Evolutionary conservation across 176 grass and related monocot genomes (phyloP).

Genomic region (Canna indica): DNA sequence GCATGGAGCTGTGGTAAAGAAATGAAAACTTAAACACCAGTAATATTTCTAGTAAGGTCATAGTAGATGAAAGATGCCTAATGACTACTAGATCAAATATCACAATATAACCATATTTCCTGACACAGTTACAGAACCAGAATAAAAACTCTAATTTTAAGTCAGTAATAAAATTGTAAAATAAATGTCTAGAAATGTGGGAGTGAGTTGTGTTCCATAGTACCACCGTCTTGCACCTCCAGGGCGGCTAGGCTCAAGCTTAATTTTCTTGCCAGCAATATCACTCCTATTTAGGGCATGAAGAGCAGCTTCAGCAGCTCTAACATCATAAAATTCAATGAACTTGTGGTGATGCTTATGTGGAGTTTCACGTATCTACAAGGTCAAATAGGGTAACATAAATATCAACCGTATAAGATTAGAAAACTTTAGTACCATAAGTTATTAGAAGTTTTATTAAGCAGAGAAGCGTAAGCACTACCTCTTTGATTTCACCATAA

Average conservation of each 20-base stretch:
- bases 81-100: too few relatives aligned
- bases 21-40: not conserved
- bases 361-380: constrained; percentile 38
- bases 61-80: not conserved
- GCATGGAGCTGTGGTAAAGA: constrained; percentile 43
- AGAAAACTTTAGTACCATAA: not conserved
- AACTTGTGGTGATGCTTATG: constrained; percentile 34
- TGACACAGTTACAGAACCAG: too few relatives aligned
- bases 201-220: not conserved
- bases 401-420: not conserved
- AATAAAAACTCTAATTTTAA: too few relatives aligned
- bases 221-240: constrained; percentile 42
- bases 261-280: constrained; percentile 43
- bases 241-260: constrained; percentile 35
- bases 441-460: not conserved
- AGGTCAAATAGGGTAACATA: constrained; percentile 2
- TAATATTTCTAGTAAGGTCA: not conserved
- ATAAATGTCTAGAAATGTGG: not conserved
- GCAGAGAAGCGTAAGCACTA: constrained; percentile 18
- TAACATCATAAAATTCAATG: constrained; percentile 58
- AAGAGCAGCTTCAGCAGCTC: constrained; percentile 44
- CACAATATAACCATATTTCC: not conserved
- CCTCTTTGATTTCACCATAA: constrained; percentile 70
- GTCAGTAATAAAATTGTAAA: too few relatives aligned
- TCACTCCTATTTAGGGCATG: constrained; percentile 40